phyloP scores from a whole-genome alignment of 2,329 filamentous ascomycete species.

The Ophiostoma angusticollis region DNA sequence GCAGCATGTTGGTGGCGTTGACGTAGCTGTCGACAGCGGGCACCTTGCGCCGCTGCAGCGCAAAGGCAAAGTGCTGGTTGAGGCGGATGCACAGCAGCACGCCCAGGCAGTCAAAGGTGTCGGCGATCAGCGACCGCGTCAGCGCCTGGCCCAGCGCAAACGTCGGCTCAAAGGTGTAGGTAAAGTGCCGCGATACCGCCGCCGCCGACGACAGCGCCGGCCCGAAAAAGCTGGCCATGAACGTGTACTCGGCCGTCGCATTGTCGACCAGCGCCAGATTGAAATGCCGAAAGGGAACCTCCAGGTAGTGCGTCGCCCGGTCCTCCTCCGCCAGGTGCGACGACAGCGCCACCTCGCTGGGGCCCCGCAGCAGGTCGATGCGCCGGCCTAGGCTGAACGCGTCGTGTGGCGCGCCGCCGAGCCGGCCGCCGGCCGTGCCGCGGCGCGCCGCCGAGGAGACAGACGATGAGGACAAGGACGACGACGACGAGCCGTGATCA shows the following conservation, averaged over 20 bases:
- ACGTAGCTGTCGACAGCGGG: slow-evolving; percentile 83
- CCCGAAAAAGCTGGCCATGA: slow-evolving; percentile 80
- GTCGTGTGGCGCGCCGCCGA: slow-evolving; percentile 52
- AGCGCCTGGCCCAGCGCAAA: slow-evolving; percentile 70
- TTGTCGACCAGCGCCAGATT: slow-evolving; percentile 92
- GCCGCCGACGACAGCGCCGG: slow-evolving; percentile 61
- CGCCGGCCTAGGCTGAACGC: slow-evolving; percentile 80
- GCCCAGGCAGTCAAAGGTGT: slow-evolving; percentile 73
- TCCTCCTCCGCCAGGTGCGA: slow-evolving; percentile 90
- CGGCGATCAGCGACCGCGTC: slow-evolving; percentile 62
- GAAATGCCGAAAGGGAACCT: slow-evolving; percentile 85
- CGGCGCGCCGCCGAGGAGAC: not conserved
- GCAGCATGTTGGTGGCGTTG: slow-evolving; percentile 87
- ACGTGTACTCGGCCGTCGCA: slow-evolving; percentile 86
- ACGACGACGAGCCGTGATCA: slow-evolving; percentile 43
- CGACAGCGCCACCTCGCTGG: slow-evolving; percentile 62
- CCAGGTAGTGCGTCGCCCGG: slow-evolving; percentile 64
- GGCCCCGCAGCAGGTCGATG: slow-evolving; percentile 65
- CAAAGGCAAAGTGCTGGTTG: slow-evolving; percentile 89
- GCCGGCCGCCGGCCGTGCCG: no score
- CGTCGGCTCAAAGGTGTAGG: slow-evolving; percentile 79
- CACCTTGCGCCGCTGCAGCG: slow-evolving; percentile 80
- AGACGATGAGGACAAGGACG: not conserved
- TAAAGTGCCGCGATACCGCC: slow-evolving; percentile 69
- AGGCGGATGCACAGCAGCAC: slow-evolving; percentile 82